Evolutionary conservation across 352 stramenopile genomes (phyloP), one percentile per base, ranked within the genome.

Genomic region (Pythium rhizo-oryzae): DNA sequence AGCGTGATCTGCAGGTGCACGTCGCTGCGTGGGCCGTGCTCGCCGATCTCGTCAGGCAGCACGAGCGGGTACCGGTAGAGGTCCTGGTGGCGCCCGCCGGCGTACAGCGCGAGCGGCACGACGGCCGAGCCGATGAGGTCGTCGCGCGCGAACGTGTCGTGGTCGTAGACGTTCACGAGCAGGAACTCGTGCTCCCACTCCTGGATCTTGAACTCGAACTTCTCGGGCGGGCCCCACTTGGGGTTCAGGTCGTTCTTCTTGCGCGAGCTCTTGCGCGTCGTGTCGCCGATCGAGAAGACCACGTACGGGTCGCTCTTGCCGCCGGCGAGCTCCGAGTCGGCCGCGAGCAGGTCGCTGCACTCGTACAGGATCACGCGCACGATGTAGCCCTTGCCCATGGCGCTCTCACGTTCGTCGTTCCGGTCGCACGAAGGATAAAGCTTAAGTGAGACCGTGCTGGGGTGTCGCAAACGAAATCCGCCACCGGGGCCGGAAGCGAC

Each of bases 301-400:
- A 93, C 85, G 70, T 91, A 93, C 64, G 82, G 79, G 73, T 91
- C 80, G 74, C 85, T 92, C 72, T 90, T 92, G 65, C 83, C 82
- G 33, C 81, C 81, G 23, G 80, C 77, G 19, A 87, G 52, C 35
- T 81, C 70, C 58, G 76, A 37, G 67, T 92, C 80, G 19, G 72
- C 72, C 9, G 80, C 80, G 30, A 79, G 70, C 52, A 92, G 65
- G 68, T 89, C 77, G 24, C 75, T 70, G 78, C 84, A 92, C 65
- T 84, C 81, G 74, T 79, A 90, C 37, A 92, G 77, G 51, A 89
- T 77, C 37, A 92, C 75, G 33, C 67, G 79, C 62, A 89, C 64
- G 49, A 79, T 37, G 67, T 55, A 65, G 49, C 57, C 28, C 59
- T 80, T 81, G 62, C 62, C 72, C 71, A 78, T 78, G 6, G 33